Evolutionary conservation across 805 yeast genomes (phyloP).

Genomic region (Starmerella cellae): DNA sequence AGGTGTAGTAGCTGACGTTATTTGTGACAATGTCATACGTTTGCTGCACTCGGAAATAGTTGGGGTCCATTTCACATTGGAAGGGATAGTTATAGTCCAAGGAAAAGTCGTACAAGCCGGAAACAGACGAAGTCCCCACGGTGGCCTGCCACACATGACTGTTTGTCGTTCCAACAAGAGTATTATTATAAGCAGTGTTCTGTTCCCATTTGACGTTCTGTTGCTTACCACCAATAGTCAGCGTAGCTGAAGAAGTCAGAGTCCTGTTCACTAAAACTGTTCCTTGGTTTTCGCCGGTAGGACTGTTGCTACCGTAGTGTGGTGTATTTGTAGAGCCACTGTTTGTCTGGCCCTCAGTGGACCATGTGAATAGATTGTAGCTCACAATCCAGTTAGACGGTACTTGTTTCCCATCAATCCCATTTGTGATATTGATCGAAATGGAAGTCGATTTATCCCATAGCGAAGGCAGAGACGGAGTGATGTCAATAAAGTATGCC

Average conservation of each 20-base stretch:
- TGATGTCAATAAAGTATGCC: conserved; percentile 55
- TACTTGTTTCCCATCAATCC: conserved; percentile 15
- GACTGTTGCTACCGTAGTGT: background rate
- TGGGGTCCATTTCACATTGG: conserved; percentile 8
- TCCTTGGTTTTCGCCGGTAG: background rate
- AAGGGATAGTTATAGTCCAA: conserved; percentile 12
- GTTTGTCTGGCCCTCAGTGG: conserved; percentile 17
- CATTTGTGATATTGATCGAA: conserved; percentile 38
- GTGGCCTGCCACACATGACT: conserved; percentile 14
- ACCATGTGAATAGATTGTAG: conserved; percentile 26
- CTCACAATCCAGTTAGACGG: conserved; percentile 26
- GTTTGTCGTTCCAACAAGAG: conserved; percentile 1
- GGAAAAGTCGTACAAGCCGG: conserved; percentile 8
- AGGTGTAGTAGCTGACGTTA: conserved; percentile 5
- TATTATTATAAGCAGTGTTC: conserved; percentile 12
- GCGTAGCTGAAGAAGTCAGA: conserved; percentile 12
- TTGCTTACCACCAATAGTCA: conserved; percentile 15
- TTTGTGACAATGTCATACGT: conserved; percentile 6
- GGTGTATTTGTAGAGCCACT: conserved; percentile 12
- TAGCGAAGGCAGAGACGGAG: conserved; percentile 54
- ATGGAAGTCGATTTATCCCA: conserved; percentile 43
- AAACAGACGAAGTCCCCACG: conserved; percentile 10
- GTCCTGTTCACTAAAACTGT: conserved; percentile 6
- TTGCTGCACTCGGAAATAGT: conserved; percentile 16
- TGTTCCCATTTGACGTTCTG: conserved; percentile 17